Evolutionary conservation across 2,329 filamentous ascomycete species (phyloP), one percentile per base, ranked within the genome.

Genomic region (Venturia oleaginea): DNA sequence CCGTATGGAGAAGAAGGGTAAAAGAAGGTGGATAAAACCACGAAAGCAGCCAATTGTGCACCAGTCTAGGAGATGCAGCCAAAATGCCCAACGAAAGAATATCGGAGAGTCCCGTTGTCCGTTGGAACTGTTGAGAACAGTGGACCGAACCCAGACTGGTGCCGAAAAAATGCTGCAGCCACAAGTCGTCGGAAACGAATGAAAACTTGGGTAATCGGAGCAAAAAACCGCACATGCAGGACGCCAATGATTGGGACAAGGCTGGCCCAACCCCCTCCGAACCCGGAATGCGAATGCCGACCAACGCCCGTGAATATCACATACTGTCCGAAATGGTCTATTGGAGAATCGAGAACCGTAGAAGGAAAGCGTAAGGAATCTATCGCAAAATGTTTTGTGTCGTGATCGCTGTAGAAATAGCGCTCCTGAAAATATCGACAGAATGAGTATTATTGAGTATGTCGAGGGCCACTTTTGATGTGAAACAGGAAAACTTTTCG

Each of bases 321-420:
- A n/a, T 51, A 34, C 34, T 62, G 34, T 62, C 43, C 24, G 37
- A 62, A 62, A 51, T 62, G 60, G 60, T 62, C 60, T 62, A 62
- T 51, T 4, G 60, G 60, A 46, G 60, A 62, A 62, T 62, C 43
- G 24, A 48, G 27, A 46, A n/a, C 37, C n/a, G 37, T 62, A 13
- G 22, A 30, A 51, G 37, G 19, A 48, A 46, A 4, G 24, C n/a
- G 24, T 24, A 51, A 30, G 27, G 54, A 32, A 51, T 42, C 60
- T 48, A 48, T 46, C 38, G 43, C 40, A 51, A 51, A 37, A 37
- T 46, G 24, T 62, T 62, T 62, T 46, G 40, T 51, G 42, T 46
- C 24, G 43, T 48, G 42, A 22, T 10, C 22, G 60, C 42, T 61
- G 13, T 61, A 19, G 59, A 40, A 24, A 24, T 17, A 37, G 30